Conservation (phyloP, 1,139 yeast species). For the Hansenula anomala region DNA sequence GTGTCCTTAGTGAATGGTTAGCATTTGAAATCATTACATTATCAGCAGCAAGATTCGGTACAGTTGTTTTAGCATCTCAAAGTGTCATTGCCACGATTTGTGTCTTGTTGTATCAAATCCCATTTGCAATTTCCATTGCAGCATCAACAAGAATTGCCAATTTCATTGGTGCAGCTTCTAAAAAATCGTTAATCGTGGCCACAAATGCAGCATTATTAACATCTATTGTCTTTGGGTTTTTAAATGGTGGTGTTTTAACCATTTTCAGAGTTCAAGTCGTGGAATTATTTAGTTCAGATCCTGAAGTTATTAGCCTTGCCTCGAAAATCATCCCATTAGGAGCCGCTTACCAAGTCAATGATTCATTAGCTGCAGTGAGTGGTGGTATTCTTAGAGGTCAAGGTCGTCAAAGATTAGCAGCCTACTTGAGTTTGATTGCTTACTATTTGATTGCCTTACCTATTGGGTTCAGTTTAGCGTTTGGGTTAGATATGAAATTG, state of each 20-base stretch:
- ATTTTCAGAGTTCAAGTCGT: constrained; percentile 39
- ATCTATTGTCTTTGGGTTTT: constrained; percentile 39
- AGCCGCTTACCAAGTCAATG: constrained; percentile 53
- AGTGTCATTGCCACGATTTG: constrained; percentile 67
- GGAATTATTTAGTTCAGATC: constrained; percentile 45
- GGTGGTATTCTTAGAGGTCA: constrained; percentile 62
- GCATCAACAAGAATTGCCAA: constrained; percentile 75
- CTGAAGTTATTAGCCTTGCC: constrained; percentile 44
- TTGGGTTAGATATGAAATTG: constrained; percentile 37
- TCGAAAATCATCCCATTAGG: constrained; percentile 48
- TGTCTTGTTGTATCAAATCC: constrained; percentile 65
- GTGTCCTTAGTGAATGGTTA: constrained; percentile 67
- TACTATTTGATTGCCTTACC: constrained; percentile 59
- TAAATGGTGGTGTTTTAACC: constrained; percentile 35
- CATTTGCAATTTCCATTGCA: constrained; percentile 71
- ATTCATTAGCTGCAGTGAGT: constrained; percentile 43
- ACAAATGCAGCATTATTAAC: constrained; percentile 36
- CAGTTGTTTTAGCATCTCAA: constrained; percentile 67
- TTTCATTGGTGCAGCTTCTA: constrained; percentile 69
- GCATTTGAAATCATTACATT: constrained; percentile 64
- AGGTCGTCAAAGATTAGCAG: constrained; percentile 62
- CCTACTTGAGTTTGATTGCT: constrained; percentile 46
- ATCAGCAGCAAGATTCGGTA: constrained; percentile 59
- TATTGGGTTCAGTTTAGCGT: constrained; percentile 47
- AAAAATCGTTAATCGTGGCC: constrained; percentile 40